Percentiles rank a stretch among this genome's conserved stretches.
These are phyloP conservation scores for Talaromyces marneffei DNA, from an alignment of 2,329 filamentous ascomycete species.

Conservation along the genomic window DNA sequence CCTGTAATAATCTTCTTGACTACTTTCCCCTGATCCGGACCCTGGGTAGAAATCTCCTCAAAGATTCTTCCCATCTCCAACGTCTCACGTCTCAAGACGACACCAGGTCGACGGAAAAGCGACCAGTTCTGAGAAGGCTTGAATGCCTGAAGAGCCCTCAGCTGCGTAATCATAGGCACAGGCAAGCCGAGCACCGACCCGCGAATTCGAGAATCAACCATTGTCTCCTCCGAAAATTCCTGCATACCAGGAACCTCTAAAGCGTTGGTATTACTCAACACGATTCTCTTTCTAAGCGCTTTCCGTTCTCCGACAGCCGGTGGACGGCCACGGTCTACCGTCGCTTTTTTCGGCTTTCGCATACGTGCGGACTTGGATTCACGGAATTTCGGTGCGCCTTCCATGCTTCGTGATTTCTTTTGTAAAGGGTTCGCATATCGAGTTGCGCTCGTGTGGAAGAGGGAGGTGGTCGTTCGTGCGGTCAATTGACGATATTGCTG, in stretches of 20 bases:
- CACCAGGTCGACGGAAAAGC: conserved; percentile 74
- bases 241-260: conserved; percentile 65
- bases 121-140: conserved; percentile 84
- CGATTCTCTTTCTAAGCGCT: conserved; percentile 78
- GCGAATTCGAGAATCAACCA: conserved; percentile 50
- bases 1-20: conserved; percentile 64
- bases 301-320: conserved; percentile 76
- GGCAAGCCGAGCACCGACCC: conserved; percentile 67
- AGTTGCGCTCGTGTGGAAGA: conserved; percentile 43
- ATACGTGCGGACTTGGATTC: conserved; percentile 38
- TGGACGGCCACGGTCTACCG: conserved; percentile 46
- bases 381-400: conserved; percentile 31
- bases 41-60: conserved; percentile 43
- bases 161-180: conserved; percentile 64
- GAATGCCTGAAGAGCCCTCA: conserved; percentile 83
- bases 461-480: conserved; percentile 30
- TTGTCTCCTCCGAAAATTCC: conserved; percentile 52
- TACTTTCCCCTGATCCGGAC: conserved; percentile 32
- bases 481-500: conserved; percentile 33
- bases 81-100: conserved; percentile 73
- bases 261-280: conserved; percentile 91
- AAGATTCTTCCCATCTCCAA: conserved; percentile 63
- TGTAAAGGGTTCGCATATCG: conserved; percentile 39
- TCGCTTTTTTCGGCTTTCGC: conserved; percentile 36
- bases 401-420: conserved; percentile 41